Percentiles rank a stretch among this genome's conserved stretches.
Conservation (phyloP, 2,329 filamentous ascomycete genomes). For the Epichloe aotearoae region DNA sequence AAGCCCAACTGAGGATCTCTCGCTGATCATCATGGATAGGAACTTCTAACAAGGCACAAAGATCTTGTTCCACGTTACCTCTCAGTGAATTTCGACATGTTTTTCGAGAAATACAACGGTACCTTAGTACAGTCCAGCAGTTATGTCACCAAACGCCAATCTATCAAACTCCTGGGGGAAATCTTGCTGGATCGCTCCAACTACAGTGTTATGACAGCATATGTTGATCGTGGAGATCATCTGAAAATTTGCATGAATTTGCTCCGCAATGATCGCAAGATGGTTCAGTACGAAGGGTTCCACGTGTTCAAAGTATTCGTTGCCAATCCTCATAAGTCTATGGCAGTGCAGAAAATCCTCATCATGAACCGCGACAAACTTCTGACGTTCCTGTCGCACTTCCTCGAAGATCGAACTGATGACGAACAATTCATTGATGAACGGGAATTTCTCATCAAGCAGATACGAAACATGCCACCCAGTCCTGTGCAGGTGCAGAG, state of each 20-base stretch:
- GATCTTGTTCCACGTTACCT: slow-evolving; percentile 79
- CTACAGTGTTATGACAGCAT: slow-evolving; percentile 95
- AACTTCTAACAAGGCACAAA: slow-evolving; percentile 91
- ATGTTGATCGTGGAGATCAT: slow-evolving; percentile 89
- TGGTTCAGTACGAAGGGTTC: slow-evolving; percentile 99
- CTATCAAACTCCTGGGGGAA: slow-evolving; percentile 92
- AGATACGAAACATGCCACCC: slow-evolving; percentile 61
- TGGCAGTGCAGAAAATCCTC: slow-evolving; percentile 86
- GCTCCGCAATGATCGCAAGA: slow-evolving; percentile 86
- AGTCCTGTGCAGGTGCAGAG: slow-evolving; percentile 41
- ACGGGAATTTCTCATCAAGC: slow-evolving; percentile 91
- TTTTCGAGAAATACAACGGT: slow-evolving; percentile 84
- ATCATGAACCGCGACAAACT: slow-evolving; percentile 93
- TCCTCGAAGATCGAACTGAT: slow-evolving; percentile 87
- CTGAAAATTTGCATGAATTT: slow-evolving; percentile 98
- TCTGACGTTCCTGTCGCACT: slow-evolving; percentile 76
- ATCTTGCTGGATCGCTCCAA: slow-evolving; percentile 89
- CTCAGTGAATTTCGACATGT: slow-evolving; percentile 78
- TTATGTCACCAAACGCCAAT: slow-evolving; percentile 96
- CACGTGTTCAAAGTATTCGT: slow-evolving; percentile 99
- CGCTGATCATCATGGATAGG: slow-evolving; percentile 34
- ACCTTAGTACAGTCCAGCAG: slow-evolving; percentile 81
- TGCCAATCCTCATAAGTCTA: slow-evolving; percentile 95
- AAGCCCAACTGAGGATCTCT: not conserved
- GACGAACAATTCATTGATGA: slow-evolving; percentile 98